Conservation (phyloP, 257 asterid genomes). For the Rauvolfia tetraphylla region DNA sequence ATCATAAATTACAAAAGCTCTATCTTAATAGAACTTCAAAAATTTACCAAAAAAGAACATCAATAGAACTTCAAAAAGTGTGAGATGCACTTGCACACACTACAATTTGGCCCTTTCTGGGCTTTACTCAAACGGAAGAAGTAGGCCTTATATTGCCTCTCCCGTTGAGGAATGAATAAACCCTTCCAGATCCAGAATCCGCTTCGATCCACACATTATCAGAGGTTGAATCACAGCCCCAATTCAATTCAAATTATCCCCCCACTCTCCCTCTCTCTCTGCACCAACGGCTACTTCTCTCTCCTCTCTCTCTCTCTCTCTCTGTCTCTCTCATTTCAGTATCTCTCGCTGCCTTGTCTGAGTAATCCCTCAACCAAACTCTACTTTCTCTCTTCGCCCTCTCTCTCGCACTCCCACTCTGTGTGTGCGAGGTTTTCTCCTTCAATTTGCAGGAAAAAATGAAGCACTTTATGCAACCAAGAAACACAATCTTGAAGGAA, state of each 20-base stretch:
- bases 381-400: not conserved
- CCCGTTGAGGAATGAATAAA: too few relatives aligned
- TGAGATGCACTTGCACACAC: too few relatives aligned
- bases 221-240: too few relatives aligned
- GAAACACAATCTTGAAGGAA: slow-evolving; percentile 53
- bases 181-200: too few relatives aligned
- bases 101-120: too few relatives aligned
- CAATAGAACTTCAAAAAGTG: too few relatives aligned
- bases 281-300: slow-evolving; percentile 26
- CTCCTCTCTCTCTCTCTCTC: slow-evolving; percentile 17
- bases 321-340: slow-evolving; percentile 16
- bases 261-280: not conserved
- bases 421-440: slow-evolving; percentile 5
- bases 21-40: too few relatives aligned
- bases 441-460: slow-evolving; percentile 16
- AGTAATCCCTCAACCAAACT: slow-evolving; percentile 5
- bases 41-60: too few relatives aligned
- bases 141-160: too few relatives aligned
- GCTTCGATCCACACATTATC: too few relatives aligned
- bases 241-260: not conserved
- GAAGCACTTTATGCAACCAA: slow-evolving; percentile 59
- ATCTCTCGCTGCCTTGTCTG: slow-evolving; percentile 27
- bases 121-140: too few relatives aligned
- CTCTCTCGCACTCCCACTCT: not conserved
- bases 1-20: too few relatives aligned